Conservation (phyloP, 1,139 yeast genomes). For the Pichia sp. region DNA sequence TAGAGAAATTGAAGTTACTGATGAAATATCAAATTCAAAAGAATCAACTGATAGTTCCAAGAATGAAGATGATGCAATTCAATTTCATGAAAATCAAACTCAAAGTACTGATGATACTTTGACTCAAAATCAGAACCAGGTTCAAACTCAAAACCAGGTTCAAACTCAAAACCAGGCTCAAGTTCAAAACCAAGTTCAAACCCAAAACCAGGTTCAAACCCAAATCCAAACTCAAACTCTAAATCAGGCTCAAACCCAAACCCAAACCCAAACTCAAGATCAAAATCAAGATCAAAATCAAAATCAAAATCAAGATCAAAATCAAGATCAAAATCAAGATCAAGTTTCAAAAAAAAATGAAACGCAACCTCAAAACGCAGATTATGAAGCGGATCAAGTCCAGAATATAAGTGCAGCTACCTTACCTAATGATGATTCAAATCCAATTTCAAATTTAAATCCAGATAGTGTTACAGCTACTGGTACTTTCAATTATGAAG, state of each 20-base stretch:
- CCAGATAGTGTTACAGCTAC: neutral
- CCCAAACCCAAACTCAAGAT: too few relatives aligned
- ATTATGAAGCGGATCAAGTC: too few relatives aligned
- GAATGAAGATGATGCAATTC: slow-evolving; percentile 26
- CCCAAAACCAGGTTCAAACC: slow-evolving; percentile 2
- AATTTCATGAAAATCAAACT: slow-evolving; percentile 13
- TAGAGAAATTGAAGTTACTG: slow-evolving; percentile 3
- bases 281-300: too few relatives aligned
- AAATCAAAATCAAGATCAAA: too few relatives aligned
- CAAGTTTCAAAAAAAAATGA: too few relatives aligned
- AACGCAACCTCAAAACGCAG: too few relatives aligned
- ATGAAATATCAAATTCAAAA: slow-evolving; percentile 26
- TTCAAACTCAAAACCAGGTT: neutral
- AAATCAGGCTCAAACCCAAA: too few relatives aligned
- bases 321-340: too few relatives aligned
- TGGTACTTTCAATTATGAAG: slow-evolving; percentile 5
- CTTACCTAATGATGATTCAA: slow-evolving; percentile 1
- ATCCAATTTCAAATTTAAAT: slow-evolving; percentile 10
- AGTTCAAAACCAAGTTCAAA: neutral
- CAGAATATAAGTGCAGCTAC: neutral
- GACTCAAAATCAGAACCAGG: neutral
- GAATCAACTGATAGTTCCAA: slow-evolving; percentile 30
- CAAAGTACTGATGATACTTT: slow-evolving; percentile 14
- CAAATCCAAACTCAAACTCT: slow-evolving; percentile 7
- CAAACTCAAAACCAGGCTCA: neutral